A percentile compares a stretch with the other conserved stretches of the same genome.
Conservation (phyloP, 352 stramenopile species). For the Phytophthora fragariae region DNA sequence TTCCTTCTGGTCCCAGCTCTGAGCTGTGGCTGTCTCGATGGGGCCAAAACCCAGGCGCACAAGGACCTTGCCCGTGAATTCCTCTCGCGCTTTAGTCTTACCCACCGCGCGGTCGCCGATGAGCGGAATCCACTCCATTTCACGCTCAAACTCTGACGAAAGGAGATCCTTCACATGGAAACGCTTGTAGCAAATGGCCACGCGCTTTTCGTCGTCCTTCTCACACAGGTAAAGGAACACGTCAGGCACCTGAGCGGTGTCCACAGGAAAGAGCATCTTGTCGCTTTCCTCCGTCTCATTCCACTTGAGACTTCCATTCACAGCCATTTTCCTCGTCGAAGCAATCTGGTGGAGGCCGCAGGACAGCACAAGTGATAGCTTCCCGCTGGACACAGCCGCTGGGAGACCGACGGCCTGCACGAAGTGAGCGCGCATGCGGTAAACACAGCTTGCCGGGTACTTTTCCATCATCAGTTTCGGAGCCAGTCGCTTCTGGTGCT, state of each 20-base stretch:
- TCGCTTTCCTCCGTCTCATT: conserved; percentile 81
- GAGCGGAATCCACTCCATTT: conserved; percentile 70
- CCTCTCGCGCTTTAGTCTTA: conserved; percentile 49
- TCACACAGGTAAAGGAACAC: conserved; percentile 84
- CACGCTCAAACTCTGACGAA: conserved; percentile 44
- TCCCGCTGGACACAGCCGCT: conserved; percentile 25
- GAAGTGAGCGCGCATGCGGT: conserved; percentile 75
- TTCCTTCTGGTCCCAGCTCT: conserved; percentile 65
- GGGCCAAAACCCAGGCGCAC: conserved; percentile 75
- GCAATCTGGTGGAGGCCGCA: conserved; percentile 67
- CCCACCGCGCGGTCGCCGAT: conserved; percentile 68
- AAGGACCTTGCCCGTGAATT: conserved; percentile 76
- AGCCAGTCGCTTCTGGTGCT: conserved; percentile 47
- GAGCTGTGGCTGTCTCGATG: conserved; percentile 52
- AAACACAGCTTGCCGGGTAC: conserved; percentile 66
- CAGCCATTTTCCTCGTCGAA: conserved; percentile 43
- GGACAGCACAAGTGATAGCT: conserved; percentile 61
- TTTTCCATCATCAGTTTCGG: conserved; percentile 50
- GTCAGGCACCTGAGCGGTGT: conserved; percentile 76
- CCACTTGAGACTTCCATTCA: conserved; percentile 80
- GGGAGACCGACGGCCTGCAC: conserved; percentile 68
- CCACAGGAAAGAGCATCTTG: conserved; percentile 64
- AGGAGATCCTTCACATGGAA: conserved; percentile 75
- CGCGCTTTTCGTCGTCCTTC: conserved; percentile 64
- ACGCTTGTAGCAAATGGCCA: conserved; percentile 77